Evolutionary conservation across 1,139 yeast species (phyloP), one percentile per base, ranked within the genome.

Genomic region (Nadsonia commutata): DNA sequence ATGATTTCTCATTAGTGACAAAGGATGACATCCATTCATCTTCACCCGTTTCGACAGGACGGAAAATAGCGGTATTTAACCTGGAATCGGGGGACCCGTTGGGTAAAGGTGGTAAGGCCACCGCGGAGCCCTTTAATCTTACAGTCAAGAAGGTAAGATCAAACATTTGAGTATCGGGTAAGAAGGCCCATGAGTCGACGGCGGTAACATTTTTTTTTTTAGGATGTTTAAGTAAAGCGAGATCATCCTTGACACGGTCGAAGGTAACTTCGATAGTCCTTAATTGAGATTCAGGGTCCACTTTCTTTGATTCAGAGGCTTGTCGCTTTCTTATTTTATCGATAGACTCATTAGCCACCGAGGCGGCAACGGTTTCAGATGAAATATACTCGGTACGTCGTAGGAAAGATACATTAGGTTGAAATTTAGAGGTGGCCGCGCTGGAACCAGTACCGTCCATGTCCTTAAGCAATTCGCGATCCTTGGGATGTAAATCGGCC

Each of bases 311-410:
- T 23, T 41, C 45, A 20, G 42, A 44, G 36, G 42, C 49, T 40
- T 40, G 49, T 40, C 44, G 42, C 50, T 43, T 37, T 47, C 51
- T 43, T 48, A 50, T 49, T 52, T 53, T 45, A 45, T 52, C 49
- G 50, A 51, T 50, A 49, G 48, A 46, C 45, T 47, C 43, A 27
- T 48, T 51, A 5, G 51, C 46, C 40, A 51, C 49, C 51, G 63
- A 50, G 67, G 76, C 39, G 22, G 52, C 51, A 18, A 59, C 51
- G 13, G 56, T 54, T 41, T 64, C 67, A 17, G 65, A 51, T 13
- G 86, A 71, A 49, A 85, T 82, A 60, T 90, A 90, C 60, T 90
- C 97, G 0, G 97, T 88, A 66, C 97, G 78, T 65, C 97, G 78
- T 58, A 88, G 71, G 65, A 88, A 88, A 18, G 94, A 75, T 20